Evolutionary conservation across 1,284 basidiomycete genomes (phyloP).

Genomic region (Dichomitus squalens): DNA sequence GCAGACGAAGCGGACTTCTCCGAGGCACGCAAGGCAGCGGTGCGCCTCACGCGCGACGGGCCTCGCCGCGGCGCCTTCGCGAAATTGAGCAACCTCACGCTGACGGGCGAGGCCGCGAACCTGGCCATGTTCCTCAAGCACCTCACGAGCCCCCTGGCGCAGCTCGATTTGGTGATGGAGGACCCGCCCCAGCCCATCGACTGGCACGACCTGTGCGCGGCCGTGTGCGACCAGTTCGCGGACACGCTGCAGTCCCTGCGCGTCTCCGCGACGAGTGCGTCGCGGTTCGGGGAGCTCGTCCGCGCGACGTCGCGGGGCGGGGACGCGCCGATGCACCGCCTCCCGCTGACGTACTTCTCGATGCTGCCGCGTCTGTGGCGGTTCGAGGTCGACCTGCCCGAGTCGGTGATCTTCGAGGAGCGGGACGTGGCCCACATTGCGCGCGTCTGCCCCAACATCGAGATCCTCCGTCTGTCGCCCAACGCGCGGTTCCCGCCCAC

Average conservation of each 20-base stretch:
- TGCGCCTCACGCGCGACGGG: conserved; percentile 57
- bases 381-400: conserved; percentile 74
- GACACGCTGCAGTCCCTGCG: conserved; percentile 59
- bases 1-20: conserved; percentile 73
- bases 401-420: conserved; percentile 65
- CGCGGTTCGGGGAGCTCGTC: conserved; percentile 66
- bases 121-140: conserved; percentile 71
- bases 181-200: conserved; percentile 72
- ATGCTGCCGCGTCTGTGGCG: conserved; percentile 54
- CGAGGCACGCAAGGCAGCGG: conserved; percentile 65
- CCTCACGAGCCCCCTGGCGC: conserved; percentile 57
- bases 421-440: conserved; percentile 60
- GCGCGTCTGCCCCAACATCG: conserved; percentile 63
- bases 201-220: conserved; percentile 67
- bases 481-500: conserved; percentile 61
- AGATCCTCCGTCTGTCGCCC: conserved; percentile 65
- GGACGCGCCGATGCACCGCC: conserved; percentile 40
- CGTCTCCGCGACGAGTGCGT: conserved; percentile 60
- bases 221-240: conserved; percentile 64
- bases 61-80: conserved; percentile 49
- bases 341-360: conserved; percentile 61
- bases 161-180: conserved; percentile 72
- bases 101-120: conserved; percentile 69
- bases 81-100: conserved; percentile 57
- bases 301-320: conserved; percentile 67